Evolutionary conservation across 2,329 filamentous ascomycete species (phyloP).

Genomic region (Metarhizium humberi): DNA sequence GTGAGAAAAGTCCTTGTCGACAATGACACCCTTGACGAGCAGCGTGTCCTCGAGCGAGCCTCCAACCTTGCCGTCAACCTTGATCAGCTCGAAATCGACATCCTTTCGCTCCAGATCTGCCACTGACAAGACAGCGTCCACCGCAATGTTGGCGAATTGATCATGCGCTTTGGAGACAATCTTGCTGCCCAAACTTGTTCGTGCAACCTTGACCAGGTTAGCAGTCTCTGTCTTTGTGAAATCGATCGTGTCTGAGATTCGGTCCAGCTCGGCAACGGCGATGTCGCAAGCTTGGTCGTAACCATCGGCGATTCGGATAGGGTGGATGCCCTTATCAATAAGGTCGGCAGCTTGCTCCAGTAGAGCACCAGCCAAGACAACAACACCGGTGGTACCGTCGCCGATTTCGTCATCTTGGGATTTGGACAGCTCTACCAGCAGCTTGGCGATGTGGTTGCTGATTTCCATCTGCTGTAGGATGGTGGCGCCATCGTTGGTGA

Average conservation of each 20-base stretch:
- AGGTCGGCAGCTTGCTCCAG: conserved; percentile 94
- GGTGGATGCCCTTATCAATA: conserved; percentile 99
- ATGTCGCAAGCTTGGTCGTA: conserved; percentile 98
- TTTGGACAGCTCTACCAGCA: conserved; percentile 93
- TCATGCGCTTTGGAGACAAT: conserved; percentile 99
- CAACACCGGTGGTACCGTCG: conserved; percentile 94
- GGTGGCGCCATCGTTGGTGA: conserved; percentile 97
- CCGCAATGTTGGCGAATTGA: conserved; percentile 94
- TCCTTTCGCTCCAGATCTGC: conserved; percentile 94
- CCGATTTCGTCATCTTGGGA: conserved; percentile 99
- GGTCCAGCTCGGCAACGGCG: conserved; percentile 83
- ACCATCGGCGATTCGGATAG: conserved; percentile 95
- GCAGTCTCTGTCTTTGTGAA: conserved; percentile 72
- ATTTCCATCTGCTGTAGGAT: conserved; percentile 99
- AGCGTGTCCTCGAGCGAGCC: conserved; percentile 87
- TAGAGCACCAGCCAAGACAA: conserved; percentile 88
- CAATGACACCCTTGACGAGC: conserved; percentile 93
- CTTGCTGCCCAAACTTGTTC: conserved; percentile 94
- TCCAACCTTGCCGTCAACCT: conserved; percentile 97
- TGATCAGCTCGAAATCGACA: conserved; percentile 98
- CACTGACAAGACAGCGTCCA: conserved; percentile 93
- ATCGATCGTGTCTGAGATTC: conserved; percentile 82
- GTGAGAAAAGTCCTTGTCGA: conserved; percentile 99
- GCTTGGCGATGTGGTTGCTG: conserved; percentile 94
- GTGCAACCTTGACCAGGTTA: conserved; percentile 89